Evolutionary conservation across 2,329 filamentous ascomycete species (phyloP).

Genomic region (Microdochium bolleyi): DNA sequence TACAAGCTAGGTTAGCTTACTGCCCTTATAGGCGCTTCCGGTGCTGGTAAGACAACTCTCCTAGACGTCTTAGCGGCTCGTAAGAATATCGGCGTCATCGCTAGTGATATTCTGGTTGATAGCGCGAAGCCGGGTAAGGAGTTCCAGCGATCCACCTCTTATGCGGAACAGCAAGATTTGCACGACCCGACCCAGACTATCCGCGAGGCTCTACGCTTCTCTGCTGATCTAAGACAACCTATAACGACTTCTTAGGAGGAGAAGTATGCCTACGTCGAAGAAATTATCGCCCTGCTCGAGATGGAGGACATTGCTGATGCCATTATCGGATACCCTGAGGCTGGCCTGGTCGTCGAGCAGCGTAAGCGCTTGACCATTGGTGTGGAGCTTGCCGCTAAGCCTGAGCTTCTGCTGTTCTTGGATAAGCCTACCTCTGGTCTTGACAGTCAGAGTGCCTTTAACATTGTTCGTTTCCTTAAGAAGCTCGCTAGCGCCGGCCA

Average conservation of each 20-base stretch:
- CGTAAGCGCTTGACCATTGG: conserved; percentile 80
- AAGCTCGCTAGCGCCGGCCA: conserved; percentile 75
- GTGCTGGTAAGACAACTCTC: conserved; percentile 82
- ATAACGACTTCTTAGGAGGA: conserved; percentile 43
- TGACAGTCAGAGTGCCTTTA: conserved; percentile 65
- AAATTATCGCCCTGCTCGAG: conserved; percentile 50
- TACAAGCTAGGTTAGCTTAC: conserved; percentile 72
- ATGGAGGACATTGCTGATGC: conserved; percentile 52
- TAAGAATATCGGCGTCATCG: conserved; percentile 54
- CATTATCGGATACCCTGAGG: conserved; percentile 52
- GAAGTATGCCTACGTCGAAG: conserved; percentile 52
- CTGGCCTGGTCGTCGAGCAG: conserved; percentile 61
- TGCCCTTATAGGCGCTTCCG: conserved; percentile 74
- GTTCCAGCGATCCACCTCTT: conserved; percentile 54
- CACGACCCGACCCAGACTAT: conserved; percentile 56
- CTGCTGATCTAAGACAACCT: conserved; percentile 51
- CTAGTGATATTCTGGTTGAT: conserved; percentile 49
- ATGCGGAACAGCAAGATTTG: conserved; percentile 55
- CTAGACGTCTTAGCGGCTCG: conserved; percentile 64
- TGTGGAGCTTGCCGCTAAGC: conserved; percentile 80
- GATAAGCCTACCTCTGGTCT: conserved; percentile 74
- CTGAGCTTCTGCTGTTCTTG: conserved; percentile 67
- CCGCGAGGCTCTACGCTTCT: conserved; percentile 56
- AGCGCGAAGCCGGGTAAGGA: conserved; percentile 47
- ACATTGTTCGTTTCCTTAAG: conserved; percentile 70